Evolutionary conservation across 1,139 yeast species (phyloP).

Genomic region (Pichia sp.): DNA sequence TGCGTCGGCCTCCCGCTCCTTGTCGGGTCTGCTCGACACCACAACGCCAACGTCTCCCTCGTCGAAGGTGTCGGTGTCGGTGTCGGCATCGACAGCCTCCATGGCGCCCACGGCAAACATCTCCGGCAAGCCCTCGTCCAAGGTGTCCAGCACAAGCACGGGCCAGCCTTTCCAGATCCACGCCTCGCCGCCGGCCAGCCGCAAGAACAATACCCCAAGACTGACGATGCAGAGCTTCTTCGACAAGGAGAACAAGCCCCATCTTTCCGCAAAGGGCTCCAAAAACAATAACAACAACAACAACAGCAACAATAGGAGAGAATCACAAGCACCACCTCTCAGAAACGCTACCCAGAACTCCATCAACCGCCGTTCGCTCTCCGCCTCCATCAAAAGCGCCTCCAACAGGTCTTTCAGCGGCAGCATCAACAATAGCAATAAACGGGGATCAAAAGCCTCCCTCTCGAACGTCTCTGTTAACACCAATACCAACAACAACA

Average conservation of each 20-base stretch:
- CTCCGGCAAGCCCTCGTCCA: not conserved
- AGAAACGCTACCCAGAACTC: not conserved
- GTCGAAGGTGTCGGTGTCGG: not conserved
- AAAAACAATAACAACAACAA: not conserved
- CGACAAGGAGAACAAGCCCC: constrained; percentile 13
- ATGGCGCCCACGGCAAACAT: not conserved
- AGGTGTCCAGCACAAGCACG: not conserved
- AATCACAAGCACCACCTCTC: not conserved
- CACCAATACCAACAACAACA: not conserved
- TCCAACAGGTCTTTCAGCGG: constrained; percentile 1
- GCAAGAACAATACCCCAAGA: constrained; percentile 1
- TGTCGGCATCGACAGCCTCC: not conserved
- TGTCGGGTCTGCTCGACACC: constrained; percentile 23
- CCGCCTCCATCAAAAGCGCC: constrained; percentile 6
- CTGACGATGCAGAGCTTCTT: constrained; percentile 18
- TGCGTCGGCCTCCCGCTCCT: constrained; percentile 12
- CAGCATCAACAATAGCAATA: not conserved
- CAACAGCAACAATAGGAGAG: not conserved
- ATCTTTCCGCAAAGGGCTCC: not conserved
- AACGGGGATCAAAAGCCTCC: constrained; percentile 2
- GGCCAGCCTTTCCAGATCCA: not conserved
- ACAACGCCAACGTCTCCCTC: not conserved
- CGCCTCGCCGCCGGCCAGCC: constrained; percentile 1
- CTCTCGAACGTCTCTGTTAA: not conserved
- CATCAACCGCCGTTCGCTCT: constrained; percentile 3